These are phyloP conservation scores for Ustilago lituana DNA, from an alignment of 1,284 basidiomycete species.

Conservation along the genomic window DNA sequence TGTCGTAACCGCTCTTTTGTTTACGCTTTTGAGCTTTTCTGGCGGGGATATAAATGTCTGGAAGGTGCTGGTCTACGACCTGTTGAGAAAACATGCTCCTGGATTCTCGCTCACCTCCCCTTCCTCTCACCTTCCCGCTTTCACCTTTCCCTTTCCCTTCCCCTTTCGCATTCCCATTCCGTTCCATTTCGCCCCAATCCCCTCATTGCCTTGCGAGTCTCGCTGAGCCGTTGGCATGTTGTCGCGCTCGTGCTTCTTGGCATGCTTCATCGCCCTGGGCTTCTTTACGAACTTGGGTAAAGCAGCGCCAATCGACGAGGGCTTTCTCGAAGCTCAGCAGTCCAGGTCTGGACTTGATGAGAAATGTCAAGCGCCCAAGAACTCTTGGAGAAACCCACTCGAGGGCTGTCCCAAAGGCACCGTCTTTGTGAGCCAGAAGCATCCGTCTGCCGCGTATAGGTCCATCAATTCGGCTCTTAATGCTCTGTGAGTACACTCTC, in stretches of 20 bases:
- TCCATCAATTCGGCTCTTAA: constrained; percentile 25
- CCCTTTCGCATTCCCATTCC: neutral
- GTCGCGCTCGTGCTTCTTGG: neutral
- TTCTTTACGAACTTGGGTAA: neutral
- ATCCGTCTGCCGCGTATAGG: constrained; percentile 10
- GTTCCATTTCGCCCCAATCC: neutral
- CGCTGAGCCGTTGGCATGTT: too few species aligned
- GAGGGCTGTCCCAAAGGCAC: constrained; percentile 18
- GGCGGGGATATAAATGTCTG: too few species aligned
- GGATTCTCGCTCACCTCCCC: too few species aligned
- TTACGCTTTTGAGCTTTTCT: too few species aligned
- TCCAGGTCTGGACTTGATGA: neutral
- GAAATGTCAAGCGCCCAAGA: constrained; percentile 32
- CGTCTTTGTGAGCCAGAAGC: constrained; percentile 26
- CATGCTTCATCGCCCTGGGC: constrained; percentile 4
- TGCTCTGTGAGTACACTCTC: constrained; percentile 23
- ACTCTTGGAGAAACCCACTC: neutral
- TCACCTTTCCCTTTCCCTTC: too few species aligned
- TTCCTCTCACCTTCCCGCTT: too few species aligned
- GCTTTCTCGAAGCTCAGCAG: too few species aligned
- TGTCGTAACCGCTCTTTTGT: too few species aligned
- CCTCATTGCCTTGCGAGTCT: too few species aligned
- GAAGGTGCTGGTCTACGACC: too few species aligned
- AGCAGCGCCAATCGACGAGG: neutral
- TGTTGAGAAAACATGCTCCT: too few species aligned